phyloP scores from a whole-genome alignment of 2,329 filamentous ascomycete genomes.

The Ascochyta rabiei region DNA sequence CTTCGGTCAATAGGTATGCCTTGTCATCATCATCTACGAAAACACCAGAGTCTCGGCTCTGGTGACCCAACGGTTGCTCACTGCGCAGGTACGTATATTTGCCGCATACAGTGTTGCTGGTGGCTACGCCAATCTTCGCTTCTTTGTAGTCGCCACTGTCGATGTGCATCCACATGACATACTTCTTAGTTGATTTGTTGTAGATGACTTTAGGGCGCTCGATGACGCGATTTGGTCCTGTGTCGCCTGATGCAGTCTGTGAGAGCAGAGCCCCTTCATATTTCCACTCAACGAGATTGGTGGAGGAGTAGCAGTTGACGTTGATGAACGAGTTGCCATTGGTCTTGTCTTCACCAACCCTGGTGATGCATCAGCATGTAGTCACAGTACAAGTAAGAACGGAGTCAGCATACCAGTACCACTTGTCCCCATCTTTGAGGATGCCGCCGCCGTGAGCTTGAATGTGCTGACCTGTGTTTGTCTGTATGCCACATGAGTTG shows the following conservation, averaged over 20 bases:
- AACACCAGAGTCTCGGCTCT: slow-evolving; percentile 65
- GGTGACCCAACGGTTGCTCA: slow-evolving; percentile 56
- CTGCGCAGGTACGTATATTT: slow-evolving; percentile 60
- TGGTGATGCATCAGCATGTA: slow-evolving; percentile 21
- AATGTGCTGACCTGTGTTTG: slow-evolving; percentile 60
- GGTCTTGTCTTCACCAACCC: slow-evolving; percentile 73
- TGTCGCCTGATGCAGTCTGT: slow-evolving; percentile 58
- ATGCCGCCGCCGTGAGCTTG: slow-evolving; percentile 71
- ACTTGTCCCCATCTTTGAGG: slow-evolving; percentile 63
- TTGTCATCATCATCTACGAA: slow-evolving; percentile 67
- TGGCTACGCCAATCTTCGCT: slow-evolving; percentile 69
- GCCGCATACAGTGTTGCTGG: slow-evolving; percentile 64
- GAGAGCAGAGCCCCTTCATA: slow-evolving; percentile 66
- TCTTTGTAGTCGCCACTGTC: slow-evolving; percentile 67
- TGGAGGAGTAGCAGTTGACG: slow-evolving; percentile 71
- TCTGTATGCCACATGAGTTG: slow-evolving; percentile 26
- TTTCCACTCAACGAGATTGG: slow-evolving; percentile 68
- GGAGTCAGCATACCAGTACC: slow-evolving; percentile 56
- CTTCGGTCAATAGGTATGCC: slow-evolving; percentile 67
- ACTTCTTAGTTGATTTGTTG: slow-evolving; percentile 67
- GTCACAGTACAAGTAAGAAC: not conserved
- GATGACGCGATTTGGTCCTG: slow-evolving; percentile 67
- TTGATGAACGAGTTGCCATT: slow-evolving; percentile 66
- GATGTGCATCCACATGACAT: slow-evolving; percentile 74
- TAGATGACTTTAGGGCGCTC: slow-evolving; percentile 73